A percentile compares a stretch with the other conserved stretches of the same genome.
Evolutionary conservation across 2,329 filamentous ascomycete genomes (phyloP).

Genomic region (Hymenoscyphus occultus): DNA sequence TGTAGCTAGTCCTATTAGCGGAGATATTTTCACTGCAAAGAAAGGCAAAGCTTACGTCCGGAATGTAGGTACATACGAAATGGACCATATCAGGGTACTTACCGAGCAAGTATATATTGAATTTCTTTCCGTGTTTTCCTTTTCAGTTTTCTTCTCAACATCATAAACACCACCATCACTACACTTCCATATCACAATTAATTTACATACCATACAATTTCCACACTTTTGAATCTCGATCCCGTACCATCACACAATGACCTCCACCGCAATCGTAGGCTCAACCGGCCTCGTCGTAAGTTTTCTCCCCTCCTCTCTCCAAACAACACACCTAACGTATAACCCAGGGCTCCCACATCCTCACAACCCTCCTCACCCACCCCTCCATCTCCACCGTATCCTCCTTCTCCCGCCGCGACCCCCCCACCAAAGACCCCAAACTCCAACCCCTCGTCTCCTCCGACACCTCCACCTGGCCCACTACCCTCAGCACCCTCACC

Average conservation of each 20-base stretch:
- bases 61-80: not conserved
- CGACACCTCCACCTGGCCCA: slow-evolving; percentile 68
- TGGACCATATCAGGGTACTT: not conserved
- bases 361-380: slow-evolving; percentile 58
- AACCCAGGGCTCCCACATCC: slow-evolving; percentile 64
- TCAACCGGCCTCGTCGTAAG: slow-evolving; percentile 49
- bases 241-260: slow-evolving; percentile 35
- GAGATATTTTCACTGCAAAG: not conserved
- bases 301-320: slow-evolving; percentile 2
- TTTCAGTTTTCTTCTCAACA: not conserved
- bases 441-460: slow-evolving; percentile 64
- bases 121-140: not conserved
- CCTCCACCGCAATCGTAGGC: slow-evolving; percentile 44
- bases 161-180: not conserved
- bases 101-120: not conserved
- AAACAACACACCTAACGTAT: slow-evolving; percentile 12
- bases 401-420: slow-evolving; percentile 63
- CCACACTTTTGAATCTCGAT: not conserved
- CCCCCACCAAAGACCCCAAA: slow-evolving; percentile 50
- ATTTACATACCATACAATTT: not conserved
- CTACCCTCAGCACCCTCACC: slow-evolving; percentile 52
- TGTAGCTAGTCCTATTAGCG: not conserved
- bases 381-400: slow-evolving; percentile 51
- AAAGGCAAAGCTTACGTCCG: not conserved
- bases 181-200: not conserved